These are phyloP conservation scores for Pseudogymnoascus sp. DNA, from an alignment of 2,329 filamentous ascomycete genomes.

Conservation along the genomic window DNA sequence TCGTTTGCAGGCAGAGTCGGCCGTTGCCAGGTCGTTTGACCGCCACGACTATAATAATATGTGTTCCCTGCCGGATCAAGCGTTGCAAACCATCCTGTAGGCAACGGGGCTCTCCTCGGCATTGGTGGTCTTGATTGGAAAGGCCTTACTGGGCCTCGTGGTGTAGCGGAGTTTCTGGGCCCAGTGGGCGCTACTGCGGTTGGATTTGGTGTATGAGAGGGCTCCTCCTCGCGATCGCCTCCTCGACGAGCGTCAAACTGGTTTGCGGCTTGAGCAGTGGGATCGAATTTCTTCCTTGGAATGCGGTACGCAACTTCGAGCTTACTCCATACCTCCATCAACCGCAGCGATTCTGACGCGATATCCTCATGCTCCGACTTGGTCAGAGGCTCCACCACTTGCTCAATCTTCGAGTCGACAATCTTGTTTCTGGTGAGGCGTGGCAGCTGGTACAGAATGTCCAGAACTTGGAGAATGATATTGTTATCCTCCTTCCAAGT, in stretches of 20 bases:
- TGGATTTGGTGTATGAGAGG: conserved; percentile 25
- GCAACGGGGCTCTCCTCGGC: conserved; percentile 55
- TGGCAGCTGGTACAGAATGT: conserved; percentile 82
- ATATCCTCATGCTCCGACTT: conserved; percentile 67
- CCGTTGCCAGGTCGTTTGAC: conserved; percentile 71
- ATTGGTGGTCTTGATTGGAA: conserved; percentile 44
- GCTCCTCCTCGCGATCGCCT: conserved; percentile 46
- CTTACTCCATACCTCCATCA: conserved; percentile 81
- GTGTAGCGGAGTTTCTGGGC: conserved; percentile 28
- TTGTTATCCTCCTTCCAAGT: conserved; percentile 93
- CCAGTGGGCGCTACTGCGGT: conserved; percentile 34
- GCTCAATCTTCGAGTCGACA: conserved; percentile 88
- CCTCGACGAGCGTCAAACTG: conserved; percentile 54
- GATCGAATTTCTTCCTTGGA: conserved; percentile 77
- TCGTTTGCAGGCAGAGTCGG: conserved; percentile 64
- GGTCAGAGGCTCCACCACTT: conserved; percentile 61
- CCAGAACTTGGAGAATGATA: conserved; percentile 78
- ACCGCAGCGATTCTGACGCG: conserved; percentile 56
- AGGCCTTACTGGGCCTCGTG: conserved; percentile 33
- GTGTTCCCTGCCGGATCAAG: conserved; percentile 60
- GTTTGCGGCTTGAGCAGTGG: conserved; percentile 48
- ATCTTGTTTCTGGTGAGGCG: conserved; percentile 95
- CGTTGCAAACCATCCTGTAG: conserved; percentile 73
- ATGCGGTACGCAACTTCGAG: conserved; percentile 89
- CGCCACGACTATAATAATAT: conserved; percentile 79